These are phyloP conservation scores for Vigna nakashimae DNA, from an alignment of 306 rosid genomes.

Conservation along the genomic window DNA sequence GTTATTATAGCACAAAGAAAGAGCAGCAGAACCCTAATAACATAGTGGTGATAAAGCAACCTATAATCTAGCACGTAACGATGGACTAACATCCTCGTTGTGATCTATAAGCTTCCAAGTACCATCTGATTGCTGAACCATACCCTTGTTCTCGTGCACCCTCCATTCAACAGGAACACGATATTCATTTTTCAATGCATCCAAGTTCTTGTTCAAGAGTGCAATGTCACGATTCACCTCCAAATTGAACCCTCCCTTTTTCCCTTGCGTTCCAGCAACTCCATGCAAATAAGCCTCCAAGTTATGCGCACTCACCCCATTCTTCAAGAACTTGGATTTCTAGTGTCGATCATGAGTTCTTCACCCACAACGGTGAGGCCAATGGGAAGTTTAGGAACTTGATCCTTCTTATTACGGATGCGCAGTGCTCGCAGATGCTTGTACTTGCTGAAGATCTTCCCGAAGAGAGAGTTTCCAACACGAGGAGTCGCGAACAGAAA, in stretches of 20 bases:
- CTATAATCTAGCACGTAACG: background rate
- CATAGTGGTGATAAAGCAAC: background rate
- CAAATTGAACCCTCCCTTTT: conserved; percentile 56
- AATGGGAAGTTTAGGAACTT: conserved; percentile 52
- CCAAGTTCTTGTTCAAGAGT: conserved; percentile 54
- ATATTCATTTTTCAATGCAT: conserved; percentile 60
- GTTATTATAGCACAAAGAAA: background rate
- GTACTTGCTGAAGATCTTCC: conserved; percentile 32
- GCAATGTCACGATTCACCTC: conserved; percentile 65
- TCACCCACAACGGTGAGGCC: conserved; percentile 64
- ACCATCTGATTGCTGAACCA: conserved; percentile 72
- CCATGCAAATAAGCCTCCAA: conserved; percentile 80
- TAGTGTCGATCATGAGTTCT: conserved; percentile 59
- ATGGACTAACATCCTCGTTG: background rate
- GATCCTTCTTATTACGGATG: conserved; percentile 52
- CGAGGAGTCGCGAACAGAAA: conserved; percentile 64
- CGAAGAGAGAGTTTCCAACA: conserved; percentile 57
- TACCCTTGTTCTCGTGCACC: conserved; percentile 57
- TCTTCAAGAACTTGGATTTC: conserved; percentile 60
- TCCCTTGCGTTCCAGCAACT: conserved; percentile 75
- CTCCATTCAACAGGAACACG: conserved; percentile 63
- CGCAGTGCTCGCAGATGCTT: conserved; percentile 54
- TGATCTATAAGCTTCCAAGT: conserved; percentile 66
- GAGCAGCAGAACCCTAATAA: background rate
- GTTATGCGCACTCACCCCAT: conserved; percentile 55